Conservation (phyloP, 306 rosid species). For the Lablab purpureus region DNA sequence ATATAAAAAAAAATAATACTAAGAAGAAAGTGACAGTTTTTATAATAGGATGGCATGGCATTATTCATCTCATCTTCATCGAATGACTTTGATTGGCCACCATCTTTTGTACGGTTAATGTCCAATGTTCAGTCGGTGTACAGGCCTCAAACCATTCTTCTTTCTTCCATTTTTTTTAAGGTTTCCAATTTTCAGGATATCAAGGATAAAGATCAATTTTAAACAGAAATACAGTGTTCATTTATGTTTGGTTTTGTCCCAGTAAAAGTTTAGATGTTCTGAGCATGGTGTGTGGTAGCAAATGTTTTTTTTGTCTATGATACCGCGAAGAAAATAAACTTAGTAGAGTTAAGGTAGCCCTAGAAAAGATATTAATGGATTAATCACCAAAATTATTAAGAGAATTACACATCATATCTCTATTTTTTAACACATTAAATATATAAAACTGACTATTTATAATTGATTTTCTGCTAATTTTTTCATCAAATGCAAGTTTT, state of each 20-base stretch:
- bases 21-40: conserved; percentile 3
- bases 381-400: not conserved
- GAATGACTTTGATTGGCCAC: conserved; percentile 14
- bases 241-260: not conserved
- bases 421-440: too few relatives aligned
- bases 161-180: not conserved
- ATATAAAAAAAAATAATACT: not conserved
- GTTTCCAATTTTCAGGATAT: not conserved
- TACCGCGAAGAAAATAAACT: too few relatives aligned
- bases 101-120: conserved; percentile 26
- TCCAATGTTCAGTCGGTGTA: conserved; percentile 2
- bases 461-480: too few relatives aligned
- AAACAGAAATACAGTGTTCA: not conserved
- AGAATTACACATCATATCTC: too few relatives aligned
- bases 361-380: not conserved
- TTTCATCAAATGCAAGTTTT: too few relatives aligned
- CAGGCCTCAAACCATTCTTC: not conserved
- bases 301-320: not conserved
- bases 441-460: too few relatives aligned
- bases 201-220: not conserved
- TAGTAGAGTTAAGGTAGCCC: too few relatives aligned
- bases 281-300: too few relatives aligned
- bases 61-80: conserved; percentile 10
- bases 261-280: too few relatives aligned
- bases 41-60: not conserved